Base-by-base conservation (phyloP, 768 basidiomycete genomes). In the Auricularia heimuer region DNA sequence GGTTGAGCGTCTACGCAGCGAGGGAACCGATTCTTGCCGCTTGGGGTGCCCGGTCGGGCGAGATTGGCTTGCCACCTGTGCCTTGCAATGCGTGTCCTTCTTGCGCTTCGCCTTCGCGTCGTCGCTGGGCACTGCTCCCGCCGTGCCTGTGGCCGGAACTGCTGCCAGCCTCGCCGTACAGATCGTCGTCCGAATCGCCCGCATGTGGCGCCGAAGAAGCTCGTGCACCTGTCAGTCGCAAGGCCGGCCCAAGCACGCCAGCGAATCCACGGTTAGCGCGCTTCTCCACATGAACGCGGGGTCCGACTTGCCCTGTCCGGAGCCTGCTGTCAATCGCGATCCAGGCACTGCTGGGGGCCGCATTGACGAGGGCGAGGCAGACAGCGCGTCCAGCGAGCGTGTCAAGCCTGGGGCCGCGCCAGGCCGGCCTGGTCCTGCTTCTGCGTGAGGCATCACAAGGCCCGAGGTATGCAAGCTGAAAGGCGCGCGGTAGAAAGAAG, bases 1-100 rank as follows among this genome's bases (percentile, higher is more conserved):
- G 56, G 8, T 34, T 60, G 56, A 35, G 29, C 34, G 29, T 35
- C 56, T 29, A 35, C 56, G 34, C 34, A 35, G 56, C 24, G 24
- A 60, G 56, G 34, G 56, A 60, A 60, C 56, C 56, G 56, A 60
- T 60, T 60, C 56, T 60, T 60, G 56, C 56, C 56, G 56, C 56
- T 60, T 60, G 56, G 24, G 11, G 29, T 60, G 24, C 56, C 56
- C 12, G 56, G 24, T 7, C 21, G 16, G 56, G 56, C 56, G 24
- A 60, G 47, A 42, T 42, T 42, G 39, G 39, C 39, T 51, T 6
- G 47, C 47, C 18, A 18, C 18, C 47, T 16, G 47, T 51, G 21
- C 21, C 47, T 51, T 51, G 47, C 18, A 11, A 11, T 51, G 47
- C 47, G 18, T 51, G 47, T 6, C 39, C 39, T 51, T 21, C 47